phyloP scores from a whole-genome alignment of 164 flowering plant genomes.

The Magnolia kwangsiensis region DNA sequence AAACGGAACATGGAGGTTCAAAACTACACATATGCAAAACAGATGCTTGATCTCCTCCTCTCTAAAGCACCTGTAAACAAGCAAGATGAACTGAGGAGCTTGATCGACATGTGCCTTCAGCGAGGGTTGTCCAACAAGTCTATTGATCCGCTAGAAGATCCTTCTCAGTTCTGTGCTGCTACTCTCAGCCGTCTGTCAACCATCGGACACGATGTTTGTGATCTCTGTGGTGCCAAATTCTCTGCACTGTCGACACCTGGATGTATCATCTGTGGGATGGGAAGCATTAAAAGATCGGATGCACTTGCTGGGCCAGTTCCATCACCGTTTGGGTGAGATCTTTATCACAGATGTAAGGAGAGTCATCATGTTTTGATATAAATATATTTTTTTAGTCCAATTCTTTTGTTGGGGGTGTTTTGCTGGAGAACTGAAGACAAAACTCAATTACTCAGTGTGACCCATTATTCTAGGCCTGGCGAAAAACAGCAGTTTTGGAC shows the following conservation, averaged over 20 bases:
- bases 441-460: neutral
- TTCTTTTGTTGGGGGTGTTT: neutral
- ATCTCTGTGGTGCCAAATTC: conserved; percentile 96
- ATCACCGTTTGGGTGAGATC: conserved; percentile 84
- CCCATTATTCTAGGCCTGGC: too few relatives aligned
- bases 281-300: conserved; percentile 98
- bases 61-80: conserved; percentile 93
- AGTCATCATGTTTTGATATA: neutral
- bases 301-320: conserved; percentile 68
- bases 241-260: conserved; percentile 91
- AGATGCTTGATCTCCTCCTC: conserved; percentile 91
- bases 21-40: conserved; percentile 86
- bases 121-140: conserved; percentile 92
- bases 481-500: too few relatives aligned
- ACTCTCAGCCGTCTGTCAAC: conserved; percentile 96
- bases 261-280: conserved; percentile 98
- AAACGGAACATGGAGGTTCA: conserved; percentile 98
- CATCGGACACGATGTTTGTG: conserved; percentile 95
- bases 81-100: conserved; percentile 91
- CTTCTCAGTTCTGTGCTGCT: conserved; percentile 96
- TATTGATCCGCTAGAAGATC: conserved; percentile 93
- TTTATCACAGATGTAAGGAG: neutral
- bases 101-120: conserved; percentile 82
- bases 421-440: neutral
- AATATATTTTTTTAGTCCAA: neutral